These are phyloP conservation scores for Cucurbita argyrosperma DNA, from an alignment of 306 rosid species.

Conservation along the genomic window DNA sequence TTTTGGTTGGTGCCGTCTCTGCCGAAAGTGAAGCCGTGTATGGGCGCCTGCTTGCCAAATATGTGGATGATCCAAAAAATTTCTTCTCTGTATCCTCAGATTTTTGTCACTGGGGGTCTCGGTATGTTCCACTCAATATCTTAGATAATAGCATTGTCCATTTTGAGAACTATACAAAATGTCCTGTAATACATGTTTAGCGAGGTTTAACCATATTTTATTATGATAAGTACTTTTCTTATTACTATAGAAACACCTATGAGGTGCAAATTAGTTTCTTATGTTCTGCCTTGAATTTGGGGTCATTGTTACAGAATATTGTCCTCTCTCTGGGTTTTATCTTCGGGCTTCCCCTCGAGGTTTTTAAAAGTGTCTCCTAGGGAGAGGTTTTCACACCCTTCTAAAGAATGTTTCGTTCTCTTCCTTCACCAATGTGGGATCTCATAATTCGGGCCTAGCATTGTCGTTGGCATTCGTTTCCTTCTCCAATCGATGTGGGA, in stretches of 20 bases:
- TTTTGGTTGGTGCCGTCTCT: constrained; percentile 75
- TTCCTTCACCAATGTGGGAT: no score
- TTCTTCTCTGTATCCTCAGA: constrained; percentile 83
- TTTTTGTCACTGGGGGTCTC: constrained; percentile 96
- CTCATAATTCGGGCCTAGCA: no score
- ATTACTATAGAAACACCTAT: background rate
- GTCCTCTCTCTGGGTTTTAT: no score
- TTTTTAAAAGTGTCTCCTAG: no score
- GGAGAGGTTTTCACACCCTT: no score
- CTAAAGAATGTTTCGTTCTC: no score
- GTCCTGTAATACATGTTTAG: background rate
- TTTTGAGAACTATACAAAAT: background rate
- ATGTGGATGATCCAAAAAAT: constrained; percentile 64
- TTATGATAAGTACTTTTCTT: no score
- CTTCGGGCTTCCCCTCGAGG: no score
- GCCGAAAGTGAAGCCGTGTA: constrained; percentile 68
- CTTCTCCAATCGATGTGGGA: no score
- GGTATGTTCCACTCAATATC: constrained; percentile 30
- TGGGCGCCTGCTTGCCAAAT: constrained; percentile 70
- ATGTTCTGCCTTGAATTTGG: background rate
- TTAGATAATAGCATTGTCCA: background rate
- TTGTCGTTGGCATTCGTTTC: no score
- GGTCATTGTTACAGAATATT: background rate
- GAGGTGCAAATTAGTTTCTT: background rate
- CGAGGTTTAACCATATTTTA: background rate